phyloP scores from a whole-genome alignment of 116 monocot species.

The Phalaenopsis hybrid region DNA sequence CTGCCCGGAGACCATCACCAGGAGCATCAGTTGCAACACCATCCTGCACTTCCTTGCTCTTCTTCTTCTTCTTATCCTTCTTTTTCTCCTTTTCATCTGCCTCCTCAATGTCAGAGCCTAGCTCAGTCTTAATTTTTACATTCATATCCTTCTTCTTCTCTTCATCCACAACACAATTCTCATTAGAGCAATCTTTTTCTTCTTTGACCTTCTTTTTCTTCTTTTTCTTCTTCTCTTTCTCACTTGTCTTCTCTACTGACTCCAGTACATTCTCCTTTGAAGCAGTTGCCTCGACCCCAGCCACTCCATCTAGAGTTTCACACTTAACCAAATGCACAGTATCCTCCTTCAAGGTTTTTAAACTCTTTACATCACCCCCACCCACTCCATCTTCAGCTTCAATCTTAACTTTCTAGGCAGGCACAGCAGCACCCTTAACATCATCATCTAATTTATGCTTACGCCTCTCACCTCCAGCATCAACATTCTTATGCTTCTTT shows the following conservation, averaged over 20 bases:
- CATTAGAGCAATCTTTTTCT: conserved; percentile 16
- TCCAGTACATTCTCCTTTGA: conserved; percentile 6
- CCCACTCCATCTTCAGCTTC: conserved; percentile 15
- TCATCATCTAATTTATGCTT: conserved; percentile 32
- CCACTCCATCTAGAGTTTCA: conserved; percentile 23
- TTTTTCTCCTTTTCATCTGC: conserved; percentile 6
- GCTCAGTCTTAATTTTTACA: conserved; percentile 4
- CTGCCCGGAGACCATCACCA: not conserved
- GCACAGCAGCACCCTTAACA: conserved; percentile 13
- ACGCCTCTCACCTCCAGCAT: conserved; percentile 14
- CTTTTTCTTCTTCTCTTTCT: conserved; percentile 27
- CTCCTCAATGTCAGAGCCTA: conserved; percentile 8
- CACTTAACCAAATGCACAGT: conserved; percentile 30
- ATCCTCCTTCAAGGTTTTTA: conserved; percentile 13
- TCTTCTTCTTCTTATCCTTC: conserved; percentile 30
- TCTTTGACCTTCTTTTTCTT: conserved; percentile 31
- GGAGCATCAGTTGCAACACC: not conserved
- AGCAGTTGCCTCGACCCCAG: conserved; percentile 18
- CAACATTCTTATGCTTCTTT: conserved; percentile 34
- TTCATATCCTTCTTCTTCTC: conserved; percentile 36
- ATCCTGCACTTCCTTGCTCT: conserved; percentile 18
- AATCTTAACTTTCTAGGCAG: conserved; percentile 43
- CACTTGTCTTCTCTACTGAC: conserved; percentile 12
- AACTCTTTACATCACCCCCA: conserved; percentile 18
- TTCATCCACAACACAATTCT: conserved; percentile 9